Base-by-base conservation (phyloP, 441 rosid species). In the Manihot esculenta region DNA sequence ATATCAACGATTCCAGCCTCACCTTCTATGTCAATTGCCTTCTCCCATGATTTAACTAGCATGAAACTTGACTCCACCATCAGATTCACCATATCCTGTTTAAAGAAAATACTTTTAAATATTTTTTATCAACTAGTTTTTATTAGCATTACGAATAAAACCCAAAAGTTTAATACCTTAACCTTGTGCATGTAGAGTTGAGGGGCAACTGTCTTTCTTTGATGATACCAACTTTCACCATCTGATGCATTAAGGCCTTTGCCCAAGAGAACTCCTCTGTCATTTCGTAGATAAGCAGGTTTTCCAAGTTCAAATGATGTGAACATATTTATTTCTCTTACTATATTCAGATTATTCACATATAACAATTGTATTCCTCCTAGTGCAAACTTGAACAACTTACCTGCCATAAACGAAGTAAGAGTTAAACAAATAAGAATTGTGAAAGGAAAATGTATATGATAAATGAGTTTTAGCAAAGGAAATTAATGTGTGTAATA, bases 21-120 rank as follows among this genome's bases (percentile, higher is more conserved):
- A 64, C 41, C 41, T 2, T 35, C 7, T 2, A 33, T 64, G 54
- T 64, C 72, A 24, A 71, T 67, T 42, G 71, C 30, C 23, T 49
- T 24, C 10, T 41, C 30, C 78, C 78, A 74, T 62, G 72, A 61
- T 56, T 62, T 63, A 10, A 58, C 51, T 2, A 68, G 45, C n/a
- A 41, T 44, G 27, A 2, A 18, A 27, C 61, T 21, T 3, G 48
- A 70, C 64, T 79, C 77, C 54, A 72, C 60, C 14, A 68, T 64
- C 24, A 21, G 44, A 0, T 60, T 27, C 30, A 49, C 11, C 78
- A 23, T 56, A 20, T 56, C 51, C 71, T 69, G 44, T n/a, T n/a
- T 38, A 59, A 21, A 35, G 3, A 3, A 2, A 0, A 35, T 35
- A 35, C 5, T 35, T 6, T 35, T 35, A 42, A 27, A 33, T 66